Evolutionary conservation across 805 yeast species (phyloP), one percentile per base, ranked within the genome.

Genomic region (Kuraishia floccosa): DNA sequence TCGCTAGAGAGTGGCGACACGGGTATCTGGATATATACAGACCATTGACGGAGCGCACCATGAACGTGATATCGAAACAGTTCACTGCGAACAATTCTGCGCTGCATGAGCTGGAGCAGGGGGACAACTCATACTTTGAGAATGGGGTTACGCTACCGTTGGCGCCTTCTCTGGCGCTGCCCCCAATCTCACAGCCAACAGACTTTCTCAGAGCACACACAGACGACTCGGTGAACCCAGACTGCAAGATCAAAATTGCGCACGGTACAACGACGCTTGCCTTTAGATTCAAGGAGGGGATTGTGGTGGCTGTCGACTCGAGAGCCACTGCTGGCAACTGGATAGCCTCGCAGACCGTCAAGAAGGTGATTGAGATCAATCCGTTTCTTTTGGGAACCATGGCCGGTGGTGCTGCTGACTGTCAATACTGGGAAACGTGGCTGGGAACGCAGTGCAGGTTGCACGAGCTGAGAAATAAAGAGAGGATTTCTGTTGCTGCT

Each of bases 321-420:
- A 76, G 98, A 57, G 98, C 98, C 36, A 82, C 97, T 6, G 95
- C 94, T 2, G 98, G 98, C 28, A 77, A 81, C 47, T 89, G 96
- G 96, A 80, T 91, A 46, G 97, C 96, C 14, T 86, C 96, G 11
- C 96, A 87, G 55, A 86, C 96, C 3, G 98, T 91, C 40, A 89
- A 89, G 59, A 91, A 91, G 58, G 98, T 91, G 34, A 86, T 91
- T 47, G 89, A 89, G 57, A 91, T 91, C 60, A 91, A 91, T 57
- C 96, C 96, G 32, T 81, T 83, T 54, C 60, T 91, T 40, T 68
- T 91, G 46, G 98, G 98, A 41, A 91, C 98, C 14, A 77, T 91
- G 96, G 98, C 98, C 21, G 98, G 98, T 60, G 97, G 97, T 64
- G 98, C 98, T 30, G 97, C 97, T 20, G 98, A 91, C 60, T 91